Base-by-base conservation (phyloP, 2,329 filamentous ascomycete species). In the Monilinia polystroma region DNA sequence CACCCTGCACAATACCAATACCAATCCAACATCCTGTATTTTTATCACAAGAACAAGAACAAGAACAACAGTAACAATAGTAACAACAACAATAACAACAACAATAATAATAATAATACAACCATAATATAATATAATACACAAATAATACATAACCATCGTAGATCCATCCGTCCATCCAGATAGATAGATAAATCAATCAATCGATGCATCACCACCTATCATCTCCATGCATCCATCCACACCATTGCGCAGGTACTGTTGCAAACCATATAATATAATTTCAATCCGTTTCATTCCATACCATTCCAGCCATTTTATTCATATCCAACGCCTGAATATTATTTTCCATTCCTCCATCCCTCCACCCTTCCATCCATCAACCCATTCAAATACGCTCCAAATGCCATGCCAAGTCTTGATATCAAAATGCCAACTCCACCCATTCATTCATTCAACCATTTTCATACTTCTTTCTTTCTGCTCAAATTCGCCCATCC, bases 341-440 rank as follows among this genome's bases (percentile, higher is more conserved):
- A 38, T 38, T 20, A 38, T 51, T 23, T 26, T 35, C 58, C 45
- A 20, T 38, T 29, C 53, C 14, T 49, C 20, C 41, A 35, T 35
- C 5, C 32, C 1, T 35, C 32, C 32, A 35, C 6, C 32, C n/a
- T 20, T 35, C 58, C 45, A 12, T 38, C 45, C 53, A 38, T 49
- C 20, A 7, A 49, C 49, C 52, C 53, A 65, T 32, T 4, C 41
- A 47, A 65, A 52, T n/a, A 59, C 54, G 53, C 63, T 47, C 41
- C 52, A 38, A 51, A 41, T 51, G 29, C 58, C 18, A 62, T 26
- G 58, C 32, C 29, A 60, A 49, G 32, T 49, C 43, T 20, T 62
- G 45, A 60, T 62, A 51, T 51, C 29, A 62, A 51, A 26, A 62
- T 16, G 23, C 47, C 12, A 52, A 52, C 4, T 41, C n/a, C 58